phyloP scores from a whole-genome alignment of 306 rosid species.

The Astragalus membranaceus region DNA sequence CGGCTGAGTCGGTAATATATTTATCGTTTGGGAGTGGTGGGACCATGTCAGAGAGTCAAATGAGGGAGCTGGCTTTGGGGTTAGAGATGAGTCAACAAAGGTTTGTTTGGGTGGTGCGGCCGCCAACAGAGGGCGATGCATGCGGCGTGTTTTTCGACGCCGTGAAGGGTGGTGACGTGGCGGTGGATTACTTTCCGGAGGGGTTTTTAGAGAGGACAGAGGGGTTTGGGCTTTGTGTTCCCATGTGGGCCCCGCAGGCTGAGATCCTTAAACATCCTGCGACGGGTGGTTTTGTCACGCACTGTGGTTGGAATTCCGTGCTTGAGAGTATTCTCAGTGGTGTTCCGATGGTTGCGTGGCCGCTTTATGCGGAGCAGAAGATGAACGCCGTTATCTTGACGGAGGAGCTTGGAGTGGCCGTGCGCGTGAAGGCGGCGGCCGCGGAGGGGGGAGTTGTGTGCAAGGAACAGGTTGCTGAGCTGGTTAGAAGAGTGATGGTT shows the following conservation, averaged over 20 bases:
- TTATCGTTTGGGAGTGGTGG: slow-evolving; percentile 79
- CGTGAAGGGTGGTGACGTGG: not conserved
- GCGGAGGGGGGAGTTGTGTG: slow-evolving; percentile 22
- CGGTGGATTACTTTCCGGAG: slow-evolving; percentile 29
- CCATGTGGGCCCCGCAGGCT: slow-evolving; percentile 49
- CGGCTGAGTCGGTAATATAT: slow-evolving; percentile 44
- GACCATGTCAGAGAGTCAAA: slow-evolving; percentile 38
- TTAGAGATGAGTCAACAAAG: slow-evolving; percentile 61
- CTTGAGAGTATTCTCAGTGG: slow-evolving; percentile 42
- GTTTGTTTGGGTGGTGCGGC: slow-evolving; percentile 70
- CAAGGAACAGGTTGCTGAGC: slow-evolving; percentile 28
- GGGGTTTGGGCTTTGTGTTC: slow-evolving; percentile 25
- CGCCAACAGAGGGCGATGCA: slow-evolving; percentile 12
- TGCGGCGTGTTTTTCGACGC: slow-evolving; percentile 23
- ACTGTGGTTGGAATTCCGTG: slow-evolving; percentile 46
- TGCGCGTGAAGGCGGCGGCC: slow-evolving; percentile 5
- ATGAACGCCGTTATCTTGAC: slow-evolving; percentile 44
- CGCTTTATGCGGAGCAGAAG: slow-evolving; percentile 60
- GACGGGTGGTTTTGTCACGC: slow-evolving; percentile 43
- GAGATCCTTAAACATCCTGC: slow-evolving; percentile 41
- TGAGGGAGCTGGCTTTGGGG: slow-evolving; percentile 59
- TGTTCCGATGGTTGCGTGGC: slow-evolving; percentile 65
- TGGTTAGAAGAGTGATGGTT: slow-evolving; percentile 45
- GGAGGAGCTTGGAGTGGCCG: slow-evolving; percentile 43
- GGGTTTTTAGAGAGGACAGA: slow-evolving; percentile 38